A percentile compares a stretch with the other conserved stretches of the same genome.
phyloP scores from a whole-genome alignment of 1,284 basidiomycete species.

The Garcileccinum viscosum region DNA sequence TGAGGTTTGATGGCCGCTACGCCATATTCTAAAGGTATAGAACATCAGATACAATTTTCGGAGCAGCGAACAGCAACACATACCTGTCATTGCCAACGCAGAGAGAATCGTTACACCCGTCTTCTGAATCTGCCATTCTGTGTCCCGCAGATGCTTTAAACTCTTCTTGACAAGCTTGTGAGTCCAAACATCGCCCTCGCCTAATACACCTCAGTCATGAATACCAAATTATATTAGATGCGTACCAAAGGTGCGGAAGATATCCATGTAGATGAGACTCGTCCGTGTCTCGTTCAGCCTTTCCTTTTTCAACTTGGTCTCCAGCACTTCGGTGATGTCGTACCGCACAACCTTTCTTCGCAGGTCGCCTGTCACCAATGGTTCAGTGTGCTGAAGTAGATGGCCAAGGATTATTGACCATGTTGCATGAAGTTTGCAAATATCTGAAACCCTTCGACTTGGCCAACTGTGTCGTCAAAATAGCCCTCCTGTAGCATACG shows the following conservation, averaged over 20 bases:
- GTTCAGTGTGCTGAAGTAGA: slow-evolving; percentile 5
- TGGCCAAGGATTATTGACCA: neutral
- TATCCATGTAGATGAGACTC: slow-evolving; percentile 31
- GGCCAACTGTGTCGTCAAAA: slow-evolving; percentile 36
- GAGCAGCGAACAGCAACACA: neutral
- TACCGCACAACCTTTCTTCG: slow-evolving; percentile 17
- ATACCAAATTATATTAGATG: neutral
- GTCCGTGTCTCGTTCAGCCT: slow-evolving; percentile 26
- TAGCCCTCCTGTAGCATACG: slow-evolving; percentile 31
- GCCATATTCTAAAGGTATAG: slow-evolving; percentile 24
- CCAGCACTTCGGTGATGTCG: slow-evolving; percentile 24
- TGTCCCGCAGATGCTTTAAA: slow-evolving; percentile 8
- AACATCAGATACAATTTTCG: neutral
- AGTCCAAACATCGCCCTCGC: slow-evolving; percentile 9
- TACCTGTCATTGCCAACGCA: slow-evolving; percentile 30
- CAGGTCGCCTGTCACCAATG: slow-evolving; percentile 19
- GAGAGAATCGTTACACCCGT: slow-evolving; percentile 31
- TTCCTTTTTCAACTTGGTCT: slow-evolving; percentile 21
- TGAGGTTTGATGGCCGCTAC: slow-evolving; percentile 10
- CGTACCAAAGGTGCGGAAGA: slow-evolving; percentile 27
- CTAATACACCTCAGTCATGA: slow-evolving; percentile 9
- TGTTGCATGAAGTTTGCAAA: slow-evolving; percentile 33
- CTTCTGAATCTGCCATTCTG: slow-evolving; percentile 31
- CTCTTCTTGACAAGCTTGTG: slow-evolving; percentile 19
- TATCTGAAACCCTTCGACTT: slow-evolving; percentile 36